Evolutionary conservation across 2,329 filamentous ascomycete species (phyloP), one percentile per base, ranked within the genome.

Genomic region (Ophiostoma ulmi): DNA sequence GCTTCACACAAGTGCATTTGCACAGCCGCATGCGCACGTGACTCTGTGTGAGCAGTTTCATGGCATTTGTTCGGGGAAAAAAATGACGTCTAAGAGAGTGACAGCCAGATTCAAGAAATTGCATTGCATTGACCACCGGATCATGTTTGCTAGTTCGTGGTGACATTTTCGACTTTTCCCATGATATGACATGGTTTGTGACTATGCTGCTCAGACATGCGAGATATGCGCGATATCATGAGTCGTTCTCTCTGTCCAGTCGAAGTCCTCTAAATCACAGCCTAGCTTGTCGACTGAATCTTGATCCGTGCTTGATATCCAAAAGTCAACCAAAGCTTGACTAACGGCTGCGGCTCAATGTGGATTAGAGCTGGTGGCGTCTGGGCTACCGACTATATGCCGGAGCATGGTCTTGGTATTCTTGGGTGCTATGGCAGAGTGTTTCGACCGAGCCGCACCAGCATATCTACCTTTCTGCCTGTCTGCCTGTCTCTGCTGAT

Each of bases 361-460:
- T 44, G n/a, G 48, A 20, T 55, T 55, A 22, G 39, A 44, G 39
- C 39, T 55, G 52, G 52, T 58, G 52, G 22, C 52, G 10, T 22
- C 52, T 8, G 22, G 52, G 52, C 52, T 11, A 22, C n/a, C 11
- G 11, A 5, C 14, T 48, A 48, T 26, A 58, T 26, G 52, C 52
- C 52, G 22, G 52, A 58, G 52, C 52, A 58, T 58, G 7, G 52
- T 58, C 52, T 58, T 58, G 52, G 52, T 22, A 58, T 58, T 41
- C 22, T 58, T 22, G n/a, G 52, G 14, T 55, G 52, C 8, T 10
- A 26, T 58, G 52, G 52, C n/a, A 58, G 52, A 8, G n/a, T 58
- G 52, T 14, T 26, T 58, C 52, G n/a, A 48, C 20, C 17, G 44
- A n/a, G 44, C 17, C 17, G 44, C 44, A n/a, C 5, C 44, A 48